Conservation (phyloP, 345 rosid species). For the Lepidium didymum region DNA sequence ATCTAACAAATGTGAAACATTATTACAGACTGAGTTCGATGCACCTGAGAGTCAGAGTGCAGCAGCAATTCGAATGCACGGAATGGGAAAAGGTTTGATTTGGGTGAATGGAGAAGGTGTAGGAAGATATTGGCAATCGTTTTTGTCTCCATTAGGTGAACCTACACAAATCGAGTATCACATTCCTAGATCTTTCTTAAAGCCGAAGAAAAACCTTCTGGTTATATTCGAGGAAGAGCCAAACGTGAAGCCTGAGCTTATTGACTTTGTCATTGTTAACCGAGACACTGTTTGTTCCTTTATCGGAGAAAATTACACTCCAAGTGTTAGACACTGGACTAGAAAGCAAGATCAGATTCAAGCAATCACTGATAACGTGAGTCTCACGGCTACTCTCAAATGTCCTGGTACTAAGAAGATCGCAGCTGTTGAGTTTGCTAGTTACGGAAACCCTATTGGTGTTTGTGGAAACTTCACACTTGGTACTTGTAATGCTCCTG, state of each 20-base stretch:
- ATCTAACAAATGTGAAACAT: background rate
- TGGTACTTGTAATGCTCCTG: constrained; percentile 54
- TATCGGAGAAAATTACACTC: constrained; percentile 52
- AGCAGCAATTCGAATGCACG: constrained; percentile 43
- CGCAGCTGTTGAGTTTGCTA: constrained; percentile 60
- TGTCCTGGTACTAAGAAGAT: constrained; percentile 50
- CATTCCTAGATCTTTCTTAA: constrained; percentile 71
- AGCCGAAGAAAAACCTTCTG: constrained; percentile 52
- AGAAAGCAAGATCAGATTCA: constrained; percentile 31
- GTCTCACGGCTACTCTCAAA: constrained; percentile 41
- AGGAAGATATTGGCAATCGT: constrained; percentile 80
- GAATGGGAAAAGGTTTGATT: constrained; percentile 76
- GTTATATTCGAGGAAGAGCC: constrained; percentile 72
- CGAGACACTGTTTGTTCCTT: constrained; percentile 75
- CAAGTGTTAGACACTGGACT: constrained; percentile 49
- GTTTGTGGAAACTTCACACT: constrained; percentile 44
- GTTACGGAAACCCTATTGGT: constrained; percentile 75
- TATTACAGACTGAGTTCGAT: constrained; percentile 53
- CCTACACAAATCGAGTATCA: constrained; percentile 82
- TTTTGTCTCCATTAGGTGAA: constrained; percentile 52
- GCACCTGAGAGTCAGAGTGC: constrained; percentile 63
- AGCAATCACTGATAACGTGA: constrained; percentile 32
- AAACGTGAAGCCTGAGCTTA: constrained; percentile 42
- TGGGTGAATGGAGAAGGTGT: constrained; percentile 85
- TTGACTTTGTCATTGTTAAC: constrained; percentile 44